Conservation (phyloP, 1,139 yeast genomes). For the Pichia sp. region DNA sequence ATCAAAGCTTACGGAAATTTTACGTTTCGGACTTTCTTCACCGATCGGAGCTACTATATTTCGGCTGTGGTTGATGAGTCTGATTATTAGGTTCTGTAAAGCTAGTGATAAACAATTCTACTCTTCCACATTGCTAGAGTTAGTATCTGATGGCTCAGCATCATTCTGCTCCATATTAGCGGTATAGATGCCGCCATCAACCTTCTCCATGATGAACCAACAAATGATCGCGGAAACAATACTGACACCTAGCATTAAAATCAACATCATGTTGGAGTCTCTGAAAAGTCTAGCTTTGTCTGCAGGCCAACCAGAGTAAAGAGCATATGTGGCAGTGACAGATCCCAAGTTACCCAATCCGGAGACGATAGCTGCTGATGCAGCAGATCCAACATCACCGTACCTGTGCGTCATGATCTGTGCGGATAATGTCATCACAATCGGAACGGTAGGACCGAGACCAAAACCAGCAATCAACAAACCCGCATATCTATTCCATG, state of each 20-base stretch:
- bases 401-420: constrained; percentile 66
- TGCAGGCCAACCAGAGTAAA: constrained; percentile 82
- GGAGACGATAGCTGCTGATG: constrained; percentile 72
- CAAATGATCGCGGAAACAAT: constrained; percentile 39
- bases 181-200: constrained; percentile 13
- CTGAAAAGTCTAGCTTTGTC: constrained; percentile 55
- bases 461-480: constrained; percentile 79
- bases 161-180: too few species aligned
- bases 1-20: too few species aligned
- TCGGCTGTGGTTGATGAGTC: too few species aligned
- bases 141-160: too few species aligned
- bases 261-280: constrained; percentile 80
- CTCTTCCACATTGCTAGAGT: not conserved
- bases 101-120: too few species aligned
- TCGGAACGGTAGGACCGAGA: constrained; percentile 86
- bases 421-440: constrained; percentile 80
- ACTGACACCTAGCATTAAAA: constrained; percentile 66
- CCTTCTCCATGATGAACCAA: constrained; percentile 16
- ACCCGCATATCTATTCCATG: constrained; percentile 78
- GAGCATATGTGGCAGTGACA: constrained; percentile 78
- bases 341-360: constrained; percentile 86
- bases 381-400: constrained; percentile 84
- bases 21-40: too few species aligned
- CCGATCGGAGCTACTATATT: too few species aligned
- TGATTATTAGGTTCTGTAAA: too few species aligned